Conservation (phyloP, 768 basidiomycete species). For the Auricularia heimuer region DNA sequence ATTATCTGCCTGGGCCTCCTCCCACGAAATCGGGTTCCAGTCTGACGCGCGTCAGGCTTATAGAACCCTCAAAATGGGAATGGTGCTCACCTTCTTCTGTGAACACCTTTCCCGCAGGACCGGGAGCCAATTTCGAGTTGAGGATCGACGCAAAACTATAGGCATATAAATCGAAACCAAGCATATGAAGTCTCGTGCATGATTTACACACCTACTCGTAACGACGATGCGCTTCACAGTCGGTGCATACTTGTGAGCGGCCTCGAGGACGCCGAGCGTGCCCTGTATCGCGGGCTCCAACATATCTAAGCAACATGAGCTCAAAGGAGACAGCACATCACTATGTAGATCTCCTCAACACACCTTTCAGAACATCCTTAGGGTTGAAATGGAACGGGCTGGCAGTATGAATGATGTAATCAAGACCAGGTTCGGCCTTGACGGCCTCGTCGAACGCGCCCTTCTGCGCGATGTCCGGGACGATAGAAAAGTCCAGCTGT, state of each 20-base stretch:
- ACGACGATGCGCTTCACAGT: slow-evolving; percentile 10
- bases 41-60: not conserved
- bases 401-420: slow-evolving; percentile 60
- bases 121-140: not conserved
- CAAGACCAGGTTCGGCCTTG: slow-evolving; percentile 40
- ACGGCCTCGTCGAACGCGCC: slow-evolving; percentile 75
- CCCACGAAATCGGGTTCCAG: slow-evolving; percentile 4
- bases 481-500: slow-evolving; percentile 35
- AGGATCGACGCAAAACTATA: not conserved
- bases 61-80: not conserved
- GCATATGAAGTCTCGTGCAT: too few relatives aligned
- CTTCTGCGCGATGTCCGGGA: slow-evolving; percentile 59
- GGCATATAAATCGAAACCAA: too few relatives aligned
- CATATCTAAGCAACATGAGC: slow-evolving; percentile 4
- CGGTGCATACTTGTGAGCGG: slow-evolving; percentile 8
- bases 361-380: slow-evolving; percentile 31
- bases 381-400: slow-evolving; percentile 47
- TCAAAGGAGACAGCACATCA: slow-evolving; percentile 3
- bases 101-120: not conserved
- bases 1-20: not conserved
- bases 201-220: slow-evolving; percentile 11
- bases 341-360: slow-evolving; percentile 7
- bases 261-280: slow-evolving; percentile 12
- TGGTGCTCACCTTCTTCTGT: not conserved
- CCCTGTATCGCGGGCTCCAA: slow-evolving; percentile 14